phyloP scores from a whole-genome alignment of 1,139 yeast species.

The Kodamaea sp. region DNA sequence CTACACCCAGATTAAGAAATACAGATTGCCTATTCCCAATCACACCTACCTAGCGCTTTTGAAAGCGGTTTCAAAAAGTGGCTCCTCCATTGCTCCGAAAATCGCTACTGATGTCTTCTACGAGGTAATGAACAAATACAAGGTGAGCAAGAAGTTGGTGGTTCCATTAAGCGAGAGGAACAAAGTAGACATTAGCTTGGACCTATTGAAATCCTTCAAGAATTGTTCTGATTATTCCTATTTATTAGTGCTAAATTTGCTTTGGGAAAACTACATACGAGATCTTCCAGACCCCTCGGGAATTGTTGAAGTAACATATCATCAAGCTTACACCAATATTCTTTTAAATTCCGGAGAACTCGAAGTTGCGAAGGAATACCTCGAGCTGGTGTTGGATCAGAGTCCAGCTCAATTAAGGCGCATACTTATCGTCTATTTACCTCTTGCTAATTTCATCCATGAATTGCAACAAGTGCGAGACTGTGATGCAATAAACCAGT shows the following conservation, averaged over 20 bases:
- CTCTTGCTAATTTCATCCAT: slow-evolving; percentile 8
- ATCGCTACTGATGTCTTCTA: slow-evolving; percentile 14
- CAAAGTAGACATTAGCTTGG: slow-evolving; percentile 9
- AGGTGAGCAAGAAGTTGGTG: slow-evolving; percentile 12
- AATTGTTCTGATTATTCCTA: slow-evolving; percentile 18
- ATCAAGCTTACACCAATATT: slow-evolving; percentile 24
- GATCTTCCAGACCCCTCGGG: slow-evolving; percentile 3
- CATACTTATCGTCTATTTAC: slow-evolving; percentile 1
- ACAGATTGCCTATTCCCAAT: slow-evolving; percentile 3
- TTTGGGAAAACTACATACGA: slow-evolving; percentile 21
- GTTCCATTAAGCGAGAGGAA: slow-evolving; percentile 11
- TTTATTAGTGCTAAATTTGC: slow-evolving; percentile 18
- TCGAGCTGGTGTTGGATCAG: slow-evolving; percentile 8
- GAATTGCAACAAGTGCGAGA: slow-evolving; percentile 18
- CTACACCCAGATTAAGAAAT: slow-evolving; percentile 5
- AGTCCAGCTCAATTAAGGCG: slow-evolving; percentile 1
- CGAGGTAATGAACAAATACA: slow-evolving; percentile 16
- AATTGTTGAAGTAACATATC: slow-evolving; percentile 19
- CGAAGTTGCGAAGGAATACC: slow-evolving; percentile 24
- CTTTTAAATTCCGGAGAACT: slow-evolving; percentile 28
- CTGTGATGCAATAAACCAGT: slow-evolving; percentile 18
- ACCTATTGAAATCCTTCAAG: slow-evolving; percentile 13
- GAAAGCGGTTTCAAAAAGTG: slow-evolving; percentile 3
- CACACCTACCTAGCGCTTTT: slow-evolving; percentile 5
- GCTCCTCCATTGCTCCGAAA: slow-evolving; percentile 9